Evolutionary conservation across 2,329 filamentous ascomycete genomes (phyloP).

Genomic region (Cryphonectria radicalis): DNA sequence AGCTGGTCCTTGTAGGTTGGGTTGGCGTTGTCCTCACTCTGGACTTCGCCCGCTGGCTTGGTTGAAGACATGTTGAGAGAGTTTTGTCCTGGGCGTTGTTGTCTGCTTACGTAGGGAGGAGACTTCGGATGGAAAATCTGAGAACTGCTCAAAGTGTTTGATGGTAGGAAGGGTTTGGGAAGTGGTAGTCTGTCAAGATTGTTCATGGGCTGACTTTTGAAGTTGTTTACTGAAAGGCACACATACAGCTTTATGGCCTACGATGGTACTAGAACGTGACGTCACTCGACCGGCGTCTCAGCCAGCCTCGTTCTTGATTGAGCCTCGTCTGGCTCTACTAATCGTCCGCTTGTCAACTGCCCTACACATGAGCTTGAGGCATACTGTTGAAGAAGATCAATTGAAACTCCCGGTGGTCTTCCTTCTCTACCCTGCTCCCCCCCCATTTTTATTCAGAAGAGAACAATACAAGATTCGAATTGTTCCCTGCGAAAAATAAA

Average conservation of each 20-base stretch:
- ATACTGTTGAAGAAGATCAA: background rate
- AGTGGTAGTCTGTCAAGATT: background rate
- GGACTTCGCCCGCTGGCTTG: conserved; percentile 83
- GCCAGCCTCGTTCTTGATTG: background rate
- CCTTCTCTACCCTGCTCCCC: background rate
- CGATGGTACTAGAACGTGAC: background rate
- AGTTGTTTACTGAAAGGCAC: background rate
- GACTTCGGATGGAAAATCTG: background rate
- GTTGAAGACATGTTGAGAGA: conserved; percentile 58
- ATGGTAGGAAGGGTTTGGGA: background rate
- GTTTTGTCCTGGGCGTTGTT: background rate
- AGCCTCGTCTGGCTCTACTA: background rate
- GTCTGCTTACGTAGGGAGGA: too few species aligned
- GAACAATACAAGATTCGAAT: background rate
- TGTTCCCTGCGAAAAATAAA: background rate
- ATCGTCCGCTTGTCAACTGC: background rate
- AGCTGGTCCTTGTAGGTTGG: conserved; percentile 27
- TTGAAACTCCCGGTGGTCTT: background rate
- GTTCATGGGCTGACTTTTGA: background rate
- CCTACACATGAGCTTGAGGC: background rate
- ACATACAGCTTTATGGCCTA: background rate
- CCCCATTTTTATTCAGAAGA: background rate
- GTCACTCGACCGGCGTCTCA: conserved; percentile 1
- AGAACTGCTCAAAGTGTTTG: background rate
- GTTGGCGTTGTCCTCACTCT: conserved; percentile 42